Conservation (phyloP, 805 yeast genomes). For the Huiozyma naganishii region DNA sequence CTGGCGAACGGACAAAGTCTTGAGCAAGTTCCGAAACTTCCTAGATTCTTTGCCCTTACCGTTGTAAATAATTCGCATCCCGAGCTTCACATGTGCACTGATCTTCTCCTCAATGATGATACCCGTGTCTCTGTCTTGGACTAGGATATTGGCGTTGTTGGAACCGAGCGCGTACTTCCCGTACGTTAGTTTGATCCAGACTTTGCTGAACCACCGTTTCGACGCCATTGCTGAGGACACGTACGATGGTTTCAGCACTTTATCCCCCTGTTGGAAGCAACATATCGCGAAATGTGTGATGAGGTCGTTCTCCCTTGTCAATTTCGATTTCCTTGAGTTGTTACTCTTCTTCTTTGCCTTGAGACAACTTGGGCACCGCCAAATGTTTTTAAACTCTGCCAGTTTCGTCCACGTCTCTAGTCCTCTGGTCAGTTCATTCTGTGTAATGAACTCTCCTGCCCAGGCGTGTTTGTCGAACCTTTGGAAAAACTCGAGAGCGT, state of each 20-base stretch:
- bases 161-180: slow-evolving; percentile 82
- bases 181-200: slow-evolving; percentile 72
- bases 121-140: slow-evolving; percentile 86
- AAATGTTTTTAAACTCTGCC: slow-evolving; percentile 36
- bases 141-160: slow-evolving; percentile 87
- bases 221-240: slow-evolving; percentile 77
- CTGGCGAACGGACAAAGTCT: slow-evolving; percentile 62
- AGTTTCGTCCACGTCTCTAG: slow-evolving; percentile 32
- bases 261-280: slow-evolving; percentile 57
- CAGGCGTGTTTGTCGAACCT: slow-evolving; percentile 36
- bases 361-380: slow-evolving; percentile 73
- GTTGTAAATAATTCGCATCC: slow-evolving; percentile 72
- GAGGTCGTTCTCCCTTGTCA: slow-evolving; percentile 42
- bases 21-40: slow-evolving; percentile 49
- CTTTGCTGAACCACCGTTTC: slow-evolving; percentile 79
- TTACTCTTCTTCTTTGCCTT: slow-evolving; percentile 44
- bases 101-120: slow-evolving; percentile 86
- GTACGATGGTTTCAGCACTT: slow-evolving; percentile 52
- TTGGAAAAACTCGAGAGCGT: slow-evolving; percentile 44
- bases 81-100: slow-evolving; percentile 78
- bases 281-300: slow-evolving; percentile 86
- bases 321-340: slow-evolving; percentile 24
- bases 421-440: slow-evolving; percentile 36
- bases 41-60: slow-evolving; percentile 54
- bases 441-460: slow-evolving; percentile 42